Base-by-base conservation (phyloP, 73 alveolate genomes). In the Stentor coeruleus region DNA sequence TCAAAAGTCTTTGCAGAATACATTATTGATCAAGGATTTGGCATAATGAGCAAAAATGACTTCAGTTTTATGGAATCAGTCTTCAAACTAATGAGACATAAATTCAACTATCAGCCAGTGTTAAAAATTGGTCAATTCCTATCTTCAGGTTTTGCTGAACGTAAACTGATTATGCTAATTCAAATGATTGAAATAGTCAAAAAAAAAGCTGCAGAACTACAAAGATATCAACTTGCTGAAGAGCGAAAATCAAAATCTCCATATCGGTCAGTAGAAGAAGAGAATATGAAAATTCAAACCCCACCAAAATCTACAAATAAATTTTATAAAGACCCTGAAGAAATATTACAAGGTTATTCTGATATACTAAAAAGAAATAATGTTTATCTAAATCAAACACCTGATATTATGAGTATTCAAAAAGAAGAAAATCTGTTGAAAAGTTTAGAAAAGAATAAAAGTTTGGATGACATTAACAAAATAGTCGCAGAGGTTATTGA, bases 11-110 rank as follows among this genome's bases (percentile, higher is more conserved):
- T 89, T 11, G 90, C 89, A 0, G 58, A 81, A 28, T 77, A 35
- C 35, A 59, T 86, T 14, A 59, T 76, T 6, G 92, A 89, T 35
- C 77, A 59, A 59, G 95, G 95, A 2, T 89, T 81, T 74, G 95
- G 86, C 36, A 55, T 89, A 36, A 59, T 76, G 73, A 87, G 86
- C 11, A 89, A 89, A 58, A 89, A 81, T 31, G 95, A 89, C 66
- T 4, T n/a, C 35, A 81, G 89, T 33, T 89, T 89, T 75, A 80
- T 89, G 59, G 95, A 89, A 74, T 31, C 84, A 11, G 95, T 86
- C 14, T 89, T 76, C 42, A 85, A 89, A 41, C 77, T 89, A 4
- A 73, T 89, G 33, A 81, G 74, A 14, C 81, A 81, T 3, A 85
- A 76, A 73, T 30, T 38, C n/a, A 40, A 75, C 2, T 89, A 89